Base-by-base conservation (phyloP, 768 basidiomycete genomes). In the Amyloporia xantha region DNA sequence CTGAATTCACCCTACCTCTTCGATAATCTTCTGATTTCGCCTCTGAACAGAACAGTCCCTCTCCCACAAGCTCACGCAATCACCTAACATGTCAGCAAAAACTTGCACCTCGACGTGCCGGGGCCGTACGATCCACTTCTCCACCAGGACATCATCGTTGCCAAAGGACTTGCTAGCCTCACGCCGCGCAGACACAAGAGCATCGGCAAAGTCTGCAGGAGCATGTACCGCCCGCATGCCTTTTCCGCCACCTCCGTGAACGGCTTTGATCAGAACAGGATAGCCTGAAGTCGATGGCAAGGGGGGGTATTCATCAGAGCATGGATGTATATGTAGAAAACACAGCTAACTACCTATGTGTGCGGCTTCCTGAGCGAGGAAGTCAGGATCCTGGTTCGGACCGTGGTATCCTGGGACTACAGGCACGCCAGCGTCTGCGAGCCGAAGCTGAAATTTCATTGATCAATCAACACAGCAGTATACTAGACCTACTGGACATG, bases 341-440 rank as follows among this genome's bases (percentile, higher is more conserved):
- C n/a, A n/a, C n/a, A n/a, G n/a, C n/a, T 33, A 7, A 33, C 47
- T 52, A 79, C 86, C 90, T 25, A 93, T 90, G 50, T 78, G 68
- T 59, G 79, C 69, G 0, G 92, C 84, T 60, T 86, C 75, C n/a
- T 67, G 56, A 41, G 76, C 79, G 20, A 96, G 76, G 53, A 81
- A 76, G n/a, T 74, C 62, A 1, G 82, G 79, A 53, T 86, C 79
- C 69, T 96, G 93, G 37, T 89, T 79, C 3, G 75, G 66, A 21
- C 90, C 91, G 54, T 97, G 93, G 69, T 95, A 97, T 1, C 93
- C 93, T 38, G 94, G 93, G 4, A 97, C 87, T 62, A 91, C 93
- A 1, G 92, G 91, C 1, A 97, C 93, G 1, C 84, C 83, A 49
- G 93, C 93, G 56, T 78, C 89, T 88, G 56, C 35, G 5, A 11